These are phyloP conservation scores for Aristolochia fimbriata DNA, from an alignment of 164 flowering plant species.

Conservation along the genomic window DNA sequence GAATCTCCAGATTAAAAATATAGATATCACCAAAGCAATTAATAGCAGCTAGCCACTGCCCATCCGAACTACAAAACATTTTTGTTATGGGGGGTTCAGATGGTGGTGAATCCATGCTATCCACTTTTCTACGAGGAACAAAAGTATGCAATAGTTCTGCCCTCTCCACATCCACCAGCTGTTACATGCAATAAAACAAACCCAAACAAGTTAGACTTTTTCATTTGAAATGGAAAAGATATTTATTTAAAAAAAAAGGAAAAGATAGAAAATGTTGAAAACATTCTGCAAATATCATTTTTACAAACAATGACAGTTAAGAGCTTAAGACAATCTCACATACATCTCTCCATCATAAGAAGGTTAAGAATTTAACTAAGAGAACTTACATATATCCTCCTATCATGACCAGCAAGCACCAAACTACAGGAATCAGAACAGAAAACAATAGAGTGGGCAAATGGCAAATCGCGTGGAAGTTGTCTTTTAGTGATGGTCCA, in stretches of 20 bases:
- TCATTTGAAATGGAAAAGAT: no score
- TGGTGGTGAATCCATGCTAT: constrained; percentile 38
- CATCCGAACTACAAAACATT: constrained; percentile 71
- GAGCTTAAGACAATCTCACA: no score
- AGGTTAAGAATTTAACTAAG: neutral
- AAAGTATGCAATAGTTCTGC: constrained; percentile 44
- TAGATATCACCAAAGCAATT: constrained; percentile 91
- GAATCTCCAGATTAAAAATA: constrained; percentile 67
- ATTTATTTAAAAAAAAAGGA: no score
- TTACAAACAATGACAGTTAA: neutral
- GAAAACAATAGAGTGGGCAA: constrained; percentile 78
- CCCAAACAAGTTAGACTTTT: neutral
- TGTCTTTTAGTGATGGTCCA: constrained; percentile 45
- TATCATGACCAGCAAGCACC: constrained; percentile 75
- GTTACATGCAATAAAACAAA: constrained; percentile 5
- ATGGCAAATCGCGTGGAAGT: constrained; percentile 63
- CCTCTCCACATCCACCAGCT: constrained; percentile 62
- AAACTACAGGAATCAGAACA: constrained; percentile 61
- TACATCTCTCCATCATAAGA: no score
- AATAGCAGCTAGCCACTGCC: constrained; percentile 86
- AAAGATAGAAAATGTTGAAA: neutral
- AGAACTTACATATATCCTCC: constrained; percentile 66
- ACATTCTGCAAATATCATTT: neutral
- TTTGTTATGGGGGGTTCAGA: constrained; percentile 84
- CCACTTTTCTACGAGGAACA: constrained; percentile 50